Conservation (phyloP, 2,329 filamentous ascomycete genomes). For the Teratosphaeria pseudoeucalypti region DNA sequence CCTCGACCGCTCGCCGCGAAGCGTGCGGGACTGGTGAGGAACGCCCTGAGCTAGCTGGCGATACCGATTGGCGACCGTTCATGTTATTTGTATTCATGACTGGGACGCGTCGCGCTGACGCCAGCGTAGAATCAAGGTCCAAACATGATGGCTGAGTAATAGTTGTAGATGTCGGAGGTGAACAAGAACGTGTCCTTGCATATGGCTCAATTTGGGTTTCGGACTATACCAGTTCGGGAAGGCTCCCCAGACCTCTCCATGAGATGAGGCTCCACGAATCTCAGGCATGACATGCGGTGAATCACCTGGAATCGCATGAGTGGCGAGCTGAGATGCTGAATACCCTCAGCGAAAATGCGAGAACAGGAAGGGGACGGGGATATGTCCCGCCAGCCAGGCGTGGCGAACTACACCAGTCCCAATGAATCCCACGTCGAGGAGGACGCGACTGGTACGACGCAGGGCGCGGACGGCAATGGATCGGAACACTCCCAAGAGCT, state of each 20-base stretch:
- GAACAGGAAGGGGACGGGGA: background rate
- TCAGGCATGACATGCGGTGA: too few species aligned
- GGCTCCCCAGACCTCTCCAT: background rate
- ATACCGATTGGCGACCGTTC: conserved; percentile 49
- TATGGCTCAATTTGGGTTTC: background rate
- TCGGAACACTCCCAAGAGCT: conserved; percentile 20
- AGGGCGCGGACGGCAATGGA: background rate
- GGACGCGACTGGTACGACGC: background rate
- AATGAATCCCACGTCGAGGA: background rate
- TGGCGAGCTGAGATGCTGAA: too few species aligned
- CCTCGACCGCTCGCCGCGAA: conserved; percentile 66
- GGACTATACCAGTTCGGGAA: background rate
- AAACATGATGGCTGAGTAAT: background rate
- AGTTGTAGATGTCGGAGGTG: background rate
- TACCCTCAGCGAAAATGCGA: background rate
- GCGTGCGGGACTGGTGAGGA: conserved; percentile 64
- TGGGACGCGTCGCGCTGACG: background rate
- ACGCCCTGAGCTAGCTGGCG: conserved; percentile 76
- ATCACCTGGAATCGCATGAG: too few species aligned
- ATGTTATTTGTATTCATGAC: conserved; percentile 55
- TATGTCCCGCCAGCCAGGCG: background rate
- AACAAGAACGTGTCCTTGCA: background rate
- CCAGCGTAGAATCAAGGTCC: background rate
- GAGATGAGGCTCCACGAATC: background rate
- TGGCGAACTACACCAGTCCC: background rate